phyloP scores from a whole-genome alignment of 495 filamentous ascomycete species.

The Annulohypoxylon nitens region DNA sequence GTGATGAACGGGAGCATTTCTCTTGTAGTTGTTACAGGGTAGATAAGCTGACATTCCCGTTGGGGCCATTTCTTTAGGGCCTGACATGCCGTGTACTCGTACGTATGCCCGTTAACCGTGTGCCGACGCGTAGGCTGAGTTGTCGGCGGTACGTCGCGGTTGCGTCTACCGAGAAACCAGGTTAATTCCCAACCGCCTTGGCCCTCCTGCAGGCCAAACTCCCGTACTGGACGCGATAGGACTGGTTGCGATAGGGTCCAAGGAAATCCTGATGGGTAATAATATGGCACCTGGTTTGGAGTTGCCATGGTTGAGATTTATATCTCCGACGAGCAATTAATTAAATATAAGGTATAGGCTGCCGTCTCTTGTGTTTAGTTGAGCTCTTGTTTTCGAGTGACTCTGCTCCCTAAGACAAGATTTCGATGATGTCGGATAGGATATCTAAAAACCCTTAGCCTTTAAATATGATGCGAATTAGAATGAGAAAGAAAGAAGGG shows the following conservation, averaged over 20 bases:
- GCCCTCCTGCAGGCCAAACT: background rate
- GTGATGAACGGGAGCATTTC: constrained; percentile 2
- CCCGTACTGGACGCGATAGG: background rate
- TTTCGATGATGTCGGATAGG: too few species aligned
- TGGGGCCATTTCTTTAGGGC: background rate
- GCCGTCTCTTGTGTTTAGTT: too few species aligned
- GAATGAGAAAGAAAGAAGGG: too few species aligned
- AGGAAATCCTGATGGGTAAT: background rate
- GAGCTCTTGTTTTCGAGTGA: too few species aligned
- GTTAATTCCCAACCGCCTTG: background rate
- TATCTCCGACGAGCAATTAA: background rate
- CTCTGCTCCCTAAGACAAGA: too few species aligned
- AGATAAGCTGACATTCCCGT: background rate
- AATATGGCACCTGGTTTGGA: background rate
- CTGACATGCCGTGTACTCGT: background rate
- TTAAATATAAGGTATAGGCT: too few species aligned
- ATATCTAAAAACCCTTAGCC: too few species aligned
- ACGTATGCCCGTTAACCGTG: background rate
- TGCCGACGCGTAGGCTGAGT: background rate
- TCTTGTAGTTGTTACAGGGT: background rate
- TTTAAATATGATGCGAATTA: too few species aligned
- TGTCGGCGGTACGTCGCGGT: background rate
- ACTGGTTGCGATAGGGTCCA: background rate
- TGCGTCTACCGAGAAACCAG: background rate
- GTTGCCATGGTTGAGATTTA: background rate